Percentiles rank a stretch among this genome's conserved stretches.
These are phyloP conservation scores for Candida buenavistaensis DNA, from an alignment of 1,139 yeast species.

Conservation along the genomic window DNA sequence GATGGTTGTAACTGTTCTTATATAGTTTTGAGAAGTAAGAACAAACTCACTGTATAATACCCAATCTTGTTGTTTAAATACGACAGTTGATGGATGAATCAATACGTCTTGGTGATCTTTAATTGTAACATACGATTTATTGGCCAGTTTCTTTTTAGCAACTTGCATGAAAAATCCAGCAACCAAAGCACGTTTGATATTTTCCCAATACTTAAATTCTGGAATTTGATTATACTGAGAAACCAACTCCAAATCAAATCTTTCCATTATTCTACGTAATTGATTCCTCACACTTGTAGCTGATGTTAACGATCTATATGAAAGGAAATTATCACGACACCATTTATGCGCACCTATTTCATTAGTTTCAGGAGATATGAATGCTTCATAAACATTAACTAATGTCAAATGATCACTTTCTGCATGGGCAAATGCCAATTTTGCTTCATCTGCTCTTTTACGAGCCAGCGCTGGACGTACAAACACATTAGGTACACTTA, in stretches of 20 bases:
- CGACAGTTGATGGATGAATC: constrained; percentile 89
- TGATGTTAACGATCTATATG: constrained; percentile 76
- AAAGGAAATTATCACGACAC: constrained; percentile 90
- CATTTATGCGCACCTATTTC: constrained; percentile 65
- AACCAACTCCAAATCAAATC: constrained; percentile 69
- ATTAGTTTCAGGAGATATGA: constrained; percentile 68
- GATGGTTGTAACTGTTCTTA: constrained; percentile 92
- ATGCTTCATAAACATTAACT: constrained; percentile 85
- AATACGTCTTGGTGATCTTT: constrained; percentile 96
- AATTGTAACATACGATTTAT: constrained; percentile 76
- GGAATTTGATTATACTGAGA: constrained; percentile 71
- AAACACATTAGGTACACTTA: constrained; percentile 92
- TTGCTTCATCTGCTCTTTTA: constrained; percentile 90
- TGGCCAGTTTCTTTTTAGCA: constrained; percentile 79
- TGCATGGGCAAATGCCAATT: constrained; percentile 84
- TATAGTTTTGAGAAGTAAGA: constrained; percentile 87
- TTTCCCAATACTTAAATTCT: constrained; percentile 68
- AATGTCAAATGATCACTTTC: constrained; percentile 95
- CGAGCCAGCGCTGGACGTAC: constrained; percentile 89
- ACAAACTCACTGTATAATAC: constrained; percentile 94
- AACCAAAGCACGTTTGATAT: constrained; percentile 80
- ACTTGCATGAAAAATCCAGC: constrained; percentile 99
- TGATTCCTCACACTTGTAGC: constrained; percentile 88
- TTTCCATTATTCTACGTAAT: constrained; percentile 78
- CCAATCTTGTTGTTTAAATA: constrained; percentile 87